phyloP scores from a whole-genome alignment of 2,329 filamentous ascomycete genomes.

The Bipolaris bicolor region DNA sequence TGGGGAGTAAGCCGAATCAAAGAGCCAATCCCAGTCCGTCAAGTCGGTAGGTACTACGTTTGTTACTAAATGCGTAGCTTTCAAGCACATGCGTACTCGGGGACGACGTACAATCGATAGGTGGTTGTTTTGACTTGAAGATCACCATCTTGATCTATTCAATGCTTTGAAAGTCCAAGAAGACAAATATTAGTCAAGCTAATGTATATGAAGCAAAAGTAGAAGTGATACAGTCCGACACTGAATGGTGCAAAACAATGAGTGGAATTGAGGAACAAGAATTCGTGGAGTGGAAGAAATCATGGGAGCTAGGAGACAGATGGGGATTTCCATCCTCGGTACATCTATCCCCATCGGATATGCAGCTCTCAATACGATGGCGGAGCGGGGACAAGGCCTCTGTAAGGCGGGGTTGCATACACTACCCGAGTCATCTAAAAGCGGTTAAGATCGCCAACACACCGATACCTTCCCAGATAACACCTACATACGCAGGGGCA shows the following conservation, averaged over 20 bases:
- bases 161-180: not conserved
- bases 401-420: conserved; percentile 28
- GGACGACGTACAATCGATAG: conserved; percentile 48
- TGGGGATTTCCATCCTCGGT: conserved; percentile 25
- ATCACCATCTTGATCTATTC: conserved; percentile 41
- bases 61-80: conserved; percentile 7
- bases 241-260: not conserved
- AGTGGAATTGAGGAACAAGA: not conserved
- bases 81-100: not conserved
- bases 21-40: conserved; percentile 67
- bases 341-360: conserved; percentile 28
- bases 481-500: not conserved
- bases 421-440: conserved; percentile 16
- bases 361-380: conserved; percentile 37
- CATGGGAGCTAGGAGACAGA: not conserved
- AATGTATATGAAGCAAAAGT: too few species aligned
- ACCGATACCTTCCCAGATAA: conserved; percentile 5
- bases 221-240: not conserved
- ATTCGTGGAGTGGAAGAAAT: not conserved
- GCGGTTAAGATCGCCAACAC: conserved; percentile 14
- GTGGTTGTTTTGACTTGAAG: conserved; percentile 53
- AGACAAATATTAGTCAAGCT: not conserved
- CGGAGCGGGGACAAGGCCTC: conserved; percentile 35
- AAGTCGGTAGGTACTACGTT: conserved; percentile 59
- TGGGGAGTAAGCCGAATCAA: conserved; percentile 62